Evolutionary conservation across 2,329 filamentous ascomycete species (phyloP), one percentile per base, ranked within the genome.

Genomic region (Dryadomyces quercivorus): DNA sequence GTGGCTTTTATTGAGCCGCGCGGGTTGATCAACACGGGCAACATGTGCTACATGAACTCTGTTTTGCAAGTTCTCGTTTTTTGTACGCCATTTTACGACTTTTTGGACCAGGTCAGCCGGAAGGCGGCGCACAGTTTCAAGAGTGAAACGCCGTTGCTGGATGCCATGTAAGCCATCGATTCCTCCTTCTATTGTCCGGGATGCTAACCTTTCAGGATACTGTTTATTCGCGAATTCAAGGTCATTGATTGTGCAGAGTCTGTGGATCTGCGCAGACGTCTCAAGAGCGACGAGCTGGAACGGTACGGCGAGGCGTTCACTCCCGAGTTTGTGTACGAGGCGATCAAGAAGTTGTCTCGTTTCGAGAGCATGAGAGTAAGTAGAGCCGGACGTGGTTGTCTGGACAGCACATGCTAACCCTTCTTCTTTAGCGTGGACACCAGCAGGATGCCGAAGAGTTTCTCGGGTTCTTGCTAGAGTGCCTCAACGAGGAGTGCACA

Each of bases 31-130:
- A 98, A 98, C 70, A 94, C 92, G 44, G 93, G 93, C 51, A 97
- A 98, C 66, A 94, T 97, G 88, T 98, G 93, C 71, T 98, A 98
- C 72, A 97, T 98, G 93, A 98, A 97, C 74, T 96, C 93, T 59
- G 92, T 95, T 68, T 78, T 98, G 60, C 93, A 98, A 85, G 87
- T 94, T 66, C 80, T 98, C 63, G 80, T 96, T 61, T 97, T 91
- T 67, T 97, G 91, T 69, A 78, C 84, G 62, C 93, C 93, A 6
- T 98, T 98, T 66, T 96, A 95, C 69, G 83, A 91, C 64, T 96
- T 98, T 65, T 71, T 98, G 59, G 87, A 95, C 65, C 85, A 91
- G 67, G 80, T 95, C 57, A 82, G 88, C 67, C 88, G 88, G 67
- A 85, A 85, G 63, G 88, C 88, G 53, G 82, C 82, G 34, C 84